phyloP scores from a whole-genome alignment of 345 rosid species.

The Aquilaria sinensis region DNA sequence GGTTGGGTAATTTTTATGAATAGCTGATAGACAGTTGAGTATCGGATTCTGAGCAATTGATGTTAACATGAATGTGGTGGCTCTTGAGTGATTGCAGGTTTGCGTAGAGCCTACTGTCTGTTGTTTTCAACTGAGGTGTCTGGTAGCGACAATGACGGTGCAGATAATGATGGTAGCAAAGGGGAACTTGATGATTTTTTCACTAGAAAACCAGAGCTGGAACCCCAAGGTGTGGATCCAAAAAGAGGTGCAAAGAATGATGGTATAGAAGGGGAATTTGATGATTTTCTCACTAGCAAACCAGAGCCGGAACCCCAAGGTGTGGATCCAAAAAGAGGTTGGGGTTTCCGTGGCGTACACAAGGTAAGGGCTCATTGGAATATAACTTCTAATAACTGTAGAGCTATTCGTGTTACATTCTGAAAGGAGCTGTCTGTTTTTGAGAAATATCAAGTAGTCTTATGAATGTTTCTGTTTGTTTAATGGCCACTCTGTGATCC shows the following conservation, averaged over 20 bases:
- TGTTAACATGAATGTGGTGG: not conserved
- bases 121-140: no score
- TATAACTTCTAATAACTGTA: no score
- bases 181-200: no score
- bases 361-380: slow-evolving; percentile 36
- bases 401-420: no score
- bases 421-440: no score
- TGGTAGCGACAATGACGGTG: no score
- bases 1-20: slow-evolving; percentile 13
- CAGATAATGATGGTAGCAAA: no score
- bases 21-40: not conserved
- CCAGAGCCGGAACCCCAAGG: slow-evolving; percentile 66
- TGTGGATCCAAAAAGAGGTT: slow-evolving; percentile 86
- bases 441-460: no score
- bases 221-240: slow-evolving; percentile 22
- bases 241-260: slow-evolving; percentile 17
- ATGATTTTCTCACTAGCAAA: slow-evolving; percentile 37
- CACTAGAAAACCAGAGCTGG: no score
- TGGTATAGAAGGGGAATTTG: slow-evolving; percentile 33
- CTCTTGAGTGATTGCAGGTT: slow-evolving; percentile 23
- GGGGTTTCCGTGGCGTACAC: slow-evolving; percentile 95
- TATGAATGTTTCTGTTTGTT: no score
- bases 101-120: slow-evolving; percentile 16
- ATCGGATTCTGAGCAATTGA: not conserved
- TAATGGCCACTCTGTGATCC: no score